Conservation (phyloP, 2,329 filamentous ascomycete genomes). For the Ophiostoma tasmaniense region DNA sequence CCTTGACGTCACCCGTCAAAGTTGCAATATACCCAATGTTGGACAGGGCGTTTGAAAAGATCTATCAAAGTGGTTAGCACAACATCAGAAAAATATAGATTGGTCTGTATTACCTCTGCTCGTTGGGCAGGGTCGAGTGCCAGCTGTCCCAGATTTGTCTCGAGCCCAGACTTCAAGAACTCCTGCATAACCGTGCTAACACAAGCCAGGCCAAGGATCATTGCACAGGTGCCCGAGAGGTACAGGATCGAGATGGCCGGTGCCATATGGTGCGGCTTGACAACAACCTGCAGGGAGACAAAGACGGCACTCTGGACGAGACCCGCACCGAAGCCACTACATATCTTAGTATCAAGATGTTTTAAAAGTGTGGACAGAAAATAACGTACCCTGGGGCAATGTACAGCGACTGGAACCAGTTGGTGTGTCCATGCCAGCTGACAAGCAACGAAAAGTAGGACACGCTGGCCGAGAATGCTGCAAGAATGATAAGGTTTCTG, state of each 20-base stretch:
- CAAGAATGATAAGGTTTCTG: constrained; percentile 44
- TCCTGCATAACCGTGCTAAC: constrained; percentile 31
- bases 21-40: constrained; percentile 19
- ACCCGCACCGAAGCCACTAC: constrained; percentile 34
- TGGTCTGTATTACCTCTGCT: constrained; percentile 20
- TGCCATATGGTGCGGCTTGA: constrained; percentile 31
- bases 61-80: not conserved
- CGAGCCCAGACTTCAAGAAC: constrained; percentile 22
- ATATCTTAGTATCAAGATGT: not conserved
- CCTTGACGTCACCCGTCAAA: constrained; percentile 15
- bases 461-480: constrained; percentile 40
- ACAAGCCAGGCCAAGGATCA: constrained; percentile 32
- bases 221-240: constrained; percentile 30
- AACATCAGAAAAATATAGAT: not conserved
- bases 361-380: not conserved
- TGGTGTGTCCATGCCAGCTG: constrained; percentile 52
- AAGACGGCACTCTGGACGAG: constrained; percentile 35
- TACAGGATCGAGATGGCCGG: constrained; percentile 36
- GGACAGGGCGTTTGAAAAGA: constrained; percentile 16
- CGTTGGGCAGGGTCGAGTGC: constrained; percentile 21
- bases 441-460: constrained; percentile 46
- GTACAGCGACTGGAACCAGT: constrained; percentile 47
- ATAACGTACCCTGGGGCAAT: constrained; percentile 42
- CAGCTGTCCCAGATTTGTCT: constrained; percentile 21
- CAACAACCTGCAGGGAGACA: constrained; percentile 34